These are phyloP conservation scores for Phenoliferia sp. DNA, from an alignment of 1,284 basidiomycete species.

Conservation along the genomic window DNA sequence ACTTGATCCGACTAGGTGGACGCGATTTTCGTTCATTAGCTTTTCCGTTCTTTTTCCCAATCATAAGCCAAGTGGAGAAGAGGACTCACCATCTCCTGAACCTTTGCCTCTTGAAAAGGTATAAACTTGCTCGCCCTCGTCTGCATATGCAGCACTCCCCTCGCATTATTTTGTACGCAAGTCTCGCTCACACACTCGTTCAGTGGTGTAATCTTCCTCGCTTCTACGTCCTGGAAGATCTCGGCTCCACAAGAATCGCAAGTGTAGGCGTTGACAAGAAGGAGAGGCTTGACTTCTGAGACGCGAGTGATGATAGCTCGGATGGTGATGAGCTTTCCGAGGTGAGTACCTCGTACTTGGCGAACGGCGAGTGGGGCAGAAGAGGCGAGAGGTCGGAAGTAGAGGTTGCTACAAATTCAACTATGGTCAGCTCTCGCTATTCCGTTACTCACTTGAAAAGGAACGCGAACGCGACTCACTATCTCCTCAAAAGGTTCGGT, in stretches of 20 bases:
- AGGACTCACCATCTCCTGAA: constrained; percentile 87
- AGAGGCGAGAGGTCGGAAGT: constrained; percentile 76
- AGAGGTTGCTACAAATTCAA: constrained; percentile 67
- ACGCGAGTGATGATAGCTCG: constrained; percentile 97
- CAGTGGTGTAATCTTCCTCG: constrained; percentile 85
- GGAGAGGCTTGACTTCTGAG: constrained; percentile 95
- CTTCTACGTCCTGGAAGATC: constrained; percentile 96
- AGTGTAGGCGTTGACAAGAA: constrained; percentile 96
- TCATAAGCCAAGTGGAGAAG: neutral
- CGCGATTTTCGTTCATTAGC: neutral
- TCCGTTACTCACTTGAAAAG: neutral
- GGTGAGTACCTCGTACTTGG: constrained; percentile 74
- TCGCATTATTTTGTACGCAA: constrained; percentile 82
- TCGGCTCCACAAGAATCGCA: constrained; percentile 98
- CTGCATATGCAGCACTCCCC: constrained; percentile 93
- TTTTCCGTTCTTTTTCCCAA: neutral
- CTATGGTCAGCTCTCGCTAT: neutral
- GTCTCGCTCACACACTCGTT: constrained; percentile 75
- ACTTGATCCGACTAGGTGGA: constrained; percentile 85
- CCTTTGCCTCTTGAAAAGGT: constrained; percentile 97
- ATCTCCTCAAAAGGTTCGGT: constrained; percentile 82
- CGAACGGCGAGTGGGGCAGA: constrained; percentile 77
- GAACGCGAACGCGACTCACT: constrained; percentile 59
- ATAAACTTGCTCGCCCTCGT: constrained; percentile 94
- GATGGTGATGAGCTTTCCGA: constrained; percentile 90